Conservation (phyloP, 768 basidiomycete genomes). For the Porphyrellus cyaneotinctus region DNA sequence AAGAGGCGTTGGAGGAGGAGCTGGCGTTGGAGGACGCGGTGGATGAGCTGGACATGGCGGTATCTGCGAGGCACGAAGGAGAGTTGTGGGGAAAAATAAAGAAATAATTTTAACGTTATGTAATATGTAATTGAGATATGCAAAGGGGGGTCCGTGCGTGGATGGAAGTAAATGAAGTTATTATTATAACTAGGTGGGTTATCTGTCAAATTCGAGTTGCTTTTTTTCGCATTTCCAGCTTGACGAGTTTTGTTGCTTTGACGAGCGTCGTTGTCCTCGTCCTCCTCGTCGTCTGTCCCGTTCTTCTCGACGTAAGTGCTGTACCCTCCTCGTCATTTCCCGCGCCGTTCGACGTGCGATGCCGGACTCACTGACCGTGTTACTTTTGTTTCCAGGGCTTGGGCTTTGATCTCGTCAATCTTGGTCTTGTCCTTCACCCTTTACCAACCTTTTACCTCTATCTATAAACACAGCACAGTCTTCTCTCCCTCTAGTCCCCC, state of each 20-base stretch:
- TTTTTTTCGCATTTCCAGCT: conserved; percentile 21
- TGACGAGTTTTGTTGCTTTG: conserved; percentile 19
- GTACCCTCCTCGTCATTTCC: conserved; percentile 9
- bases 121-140: background rate
- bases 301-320: conserved; percentile 4
- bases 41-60: conserved; percentile 35
- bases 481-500: conserved; percentile 26
- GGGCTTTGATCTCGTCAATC: conserved; percentile 32
- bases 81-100: conserved; percentile 34
- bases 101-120: conserved; percentile 10
- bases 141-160: conserved; percentile 34
- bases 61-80: conserved; percentile 36
- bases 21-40: conserved; percentile 41
- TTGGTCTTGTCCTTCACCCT: conserved; percentile 33
- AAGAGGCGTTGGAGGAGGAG: conserved; percentile 36
- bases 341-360: conserved; percentile 21
- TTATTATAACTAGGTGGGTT: background rate
- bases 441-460: conserved; percentile 34
- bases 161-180: conserved; percentile 19
- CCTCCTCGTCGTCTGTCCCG: conserved; percentile 4
- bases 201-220: conserved; percentile 12
- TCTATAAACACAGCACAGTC: conserved; percentile 38
- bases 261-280: conserved; percentile 16
- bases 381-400: conserved; percentile 16
- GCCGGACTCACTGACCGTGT: conserved; percentile 2